A percentile compares a stretch with the other conserved stretches of the same genome.
phyloP scores from a whole-genome alignment of 31 red algal genomes.

The Porphyra umbilicalis region DNA sequence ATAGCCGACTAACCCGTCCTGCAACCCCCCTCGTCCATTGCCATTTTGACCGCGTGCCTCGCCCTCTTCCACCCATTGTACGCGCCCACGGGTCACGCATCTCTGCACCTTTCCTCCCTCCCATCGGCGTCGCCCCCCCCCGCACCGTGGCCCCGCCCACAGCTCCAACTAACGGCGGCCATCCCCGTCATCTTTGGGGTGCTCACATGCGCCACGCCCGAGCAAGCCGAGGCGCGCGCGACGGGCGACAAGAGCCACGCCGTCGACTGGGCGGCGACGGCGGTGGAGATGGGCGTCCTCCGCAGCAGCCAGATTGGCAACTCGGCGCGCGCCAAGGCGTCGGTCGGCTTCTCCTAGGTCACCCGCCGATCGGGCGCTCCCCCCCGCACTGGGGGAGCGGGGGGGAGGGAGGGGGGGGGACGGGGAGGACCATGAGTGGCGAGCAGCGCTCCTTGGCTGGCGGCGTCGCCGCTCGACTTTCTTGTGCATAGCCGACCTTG shows the following conservation, averaged over 20 bases:
- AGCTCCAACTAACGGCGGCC: constrained; percentile 24
- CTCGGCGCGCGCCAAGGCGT: constrained; percentile 18
- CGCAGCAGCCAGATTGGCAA: constrained; percentile 46
- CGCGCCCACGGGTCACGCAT: too few relatives aligned
- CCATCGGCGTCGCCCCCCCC: too few relatives aligned
- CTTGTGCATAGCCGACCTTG: too few relatives aligned
- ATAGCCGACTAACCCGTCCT: too few relatives aligned
- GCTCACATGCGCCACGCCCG: constrained; percentile 42
- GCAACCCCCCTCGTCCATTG: too few relatives aligned
- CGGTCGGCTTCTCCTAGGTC: constrained; percentile 34
- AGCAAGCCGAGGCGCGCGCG: constrained; percentile 49
- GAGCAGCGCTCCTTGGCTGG: too few relatives aligned
- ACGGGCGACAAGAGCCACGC: constrained; percentile 61
- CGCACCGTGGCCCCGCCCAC: too few relatives aligned
- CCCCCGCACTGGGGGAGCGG: background rate
- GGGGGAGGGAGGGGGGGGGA: constrained; percentile 17
- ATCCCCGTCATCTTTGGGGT: constrained; percentile 82
- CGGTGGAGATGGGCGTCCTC: constrained; percentile 80
- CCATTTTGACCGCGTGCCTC: too few relatives aligned
- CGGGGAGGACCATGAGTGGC: constrained; percentile 10
- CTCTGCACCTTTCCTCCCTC: too few relatives aligned
- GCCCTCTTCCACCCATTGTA: too few relatives aligned
- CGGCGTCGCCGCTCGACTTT: too few relatives aligned
- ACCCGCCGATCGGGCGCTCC: background rate
- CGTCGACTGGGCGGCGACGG: constrained; percentile 71